phyloP scores from a whole-genome alignment of 257 asterid genomes.

The Plectranthus barbatus region DNA sequence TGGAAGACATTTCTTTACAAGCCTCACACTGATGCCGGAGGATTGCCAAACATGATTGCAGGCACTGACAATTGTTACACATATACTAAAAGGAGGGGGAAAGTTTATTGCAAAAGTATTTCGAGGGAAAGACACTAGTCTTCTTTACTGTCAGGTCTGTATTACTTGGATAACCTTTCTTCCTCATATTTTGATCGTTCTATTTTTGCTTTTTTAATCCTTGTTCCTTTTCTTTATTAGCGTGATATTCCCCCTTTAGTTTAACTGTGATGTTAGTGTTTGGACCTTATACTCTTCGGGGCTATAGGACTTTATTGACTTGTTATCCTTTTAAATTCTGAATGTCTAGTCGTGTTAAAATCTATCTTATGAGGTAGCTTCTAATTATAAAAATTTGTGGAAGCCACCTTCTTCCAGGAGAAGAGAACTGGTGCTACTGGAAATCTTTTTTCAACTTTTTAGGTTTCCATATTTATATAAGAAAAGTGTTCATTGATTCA shows the following conservation, averaged over 20 bases:
- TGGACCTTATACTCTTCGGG: neutral
- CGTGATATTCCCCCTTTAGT: neutral
- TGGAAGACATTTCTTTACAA: neutral
- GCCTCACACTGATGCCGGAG: conserved; percentile 16
- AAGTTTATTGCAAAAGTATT: conserved; percentile 92
- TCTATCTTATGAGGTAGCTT: no score
- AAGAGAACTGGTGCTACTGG: neutral
- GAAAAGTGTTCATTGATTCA: no score
- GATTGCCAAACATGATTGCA: conserved; percentile 37
- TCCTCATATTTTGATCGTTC: conserved; percentile 1
- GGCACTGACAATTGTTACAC: conserved; percentile 93
- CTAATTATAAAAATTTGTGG: neutral
- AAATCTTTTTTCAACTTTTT: neutral
- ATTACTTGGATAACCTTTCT: neutral
- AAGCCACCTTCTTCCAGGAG: no score
- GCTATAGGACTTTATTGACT: neutral
- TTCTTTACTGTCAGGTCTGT: conserved; percentile 88
- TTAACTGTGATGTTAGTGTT: neutral
- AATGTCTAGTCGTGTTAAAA: neutral
- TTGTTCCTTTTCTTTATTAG: neutral
- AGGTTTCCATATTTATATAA: neutral
- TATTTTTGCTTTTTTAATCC: neutral
- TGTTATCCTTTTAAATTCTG: neutral
- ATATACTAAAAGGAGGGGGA: conserved; percentile 83
- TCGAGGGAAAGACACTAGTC: conserved; percentile 95